A percentile compares a stretch with the other conserved stretches of the same genome.
These are phyloP conservation scores for Primulina eburnea DNA, from an alignment of 257 asterid genomes.

Conservation along the genomic window DNA sequence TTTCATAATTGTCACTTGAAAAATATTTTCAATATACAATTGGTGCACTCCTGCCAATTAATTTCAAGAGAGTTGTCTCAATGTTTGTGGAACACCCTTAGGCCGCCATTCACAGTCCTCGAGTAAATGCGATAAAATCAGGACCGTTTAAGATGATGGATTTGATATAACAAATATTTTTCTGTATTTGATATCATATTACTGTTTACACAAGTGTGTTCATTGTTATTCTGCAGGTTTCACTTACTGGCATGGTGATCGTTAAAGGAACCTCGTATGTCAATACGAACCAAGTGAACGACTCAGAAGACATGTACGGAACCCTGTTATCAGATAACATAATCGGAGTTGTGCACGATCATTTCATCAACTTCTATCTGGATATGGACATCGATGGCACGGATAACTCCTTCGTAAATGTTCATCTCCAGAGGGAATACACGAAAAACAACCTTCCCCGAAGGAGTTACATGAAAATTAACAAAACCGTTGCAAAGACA, in stretches of 20 bases:
- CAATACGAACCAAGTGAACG: slow-evolving; percentile 69
- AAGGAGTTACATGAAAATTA: slow-evolving; percentile 76
- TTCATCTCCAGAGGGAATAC: slow-evolving; percentile 61
- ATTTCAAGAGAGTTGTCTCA: too few species aligned
- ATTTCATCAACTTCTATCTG: slow-evolving; percentile 73
- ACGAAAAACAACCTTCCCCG: slow-evolving; percentile 68
- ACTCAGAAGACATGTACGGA: slow-evolving; percentile 63
- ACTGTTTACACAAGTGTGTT: not conserved
- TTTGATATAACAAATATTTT: too few species aligned
- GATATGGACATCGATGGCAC: slow-evolving; percentile 88
- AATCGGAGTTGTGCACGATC: slow-evolving; percentile 89
- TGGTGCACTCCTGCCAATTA: too few species aligned
- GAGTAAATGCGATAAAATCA: too few species aligned
- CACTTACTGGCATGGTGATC: slow-evolving; percentile 81
- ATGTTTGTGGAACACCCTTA: too few species aligned
- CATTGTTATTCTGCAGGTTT: slow-evolving; percentile 44
- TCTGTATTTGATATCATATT: too few species aligned
- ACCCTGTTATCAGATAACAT: slow-evolving; percentile 77
- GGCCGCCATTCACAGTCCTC: too few species aligned
- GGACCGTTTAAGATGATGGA: too few species aligned
- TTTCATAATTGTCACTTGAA: too few species aligned
- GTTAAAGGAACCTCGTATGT: slow-evolving; percentile 80
- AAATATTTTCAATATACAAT: too few species aligned
- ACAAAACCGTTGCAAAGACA: slow-evolving; percentile 63
- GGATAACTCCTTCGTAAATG: slow-evolving; percentile 81